Base-by-base conservation (phyloP, 495 filamentous ascomycete genomes). In the Halenospora varia region DNA sequence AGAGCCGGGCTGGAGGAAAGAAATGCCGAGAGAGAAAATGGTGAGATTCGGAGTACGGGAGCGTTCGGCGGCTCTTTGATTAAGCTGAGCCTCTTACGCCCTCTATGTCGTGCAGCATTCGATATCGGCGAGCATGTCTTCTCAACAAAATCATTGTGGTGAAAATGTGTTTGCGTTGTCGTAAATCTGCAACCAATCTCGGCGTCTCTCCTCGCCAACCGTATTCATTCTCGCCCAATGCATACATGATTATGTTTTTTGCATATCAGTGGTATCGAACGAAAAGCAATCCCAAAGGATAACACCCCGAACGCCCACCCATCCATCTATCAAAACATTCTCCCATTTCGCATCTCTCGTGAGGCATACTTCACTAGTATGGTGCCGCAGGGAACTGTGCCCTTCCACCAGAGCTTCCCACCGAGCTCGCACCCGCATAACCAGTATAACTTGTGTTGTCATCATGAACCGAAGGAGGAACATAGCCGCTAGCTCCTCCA, bases 381-480 rank as follows among this genome's bases (percentile, higher is more conserved):
- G 56, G 48, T 41, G 44, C 63, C 19, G 40, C 19, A 11, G 63
- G 63, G 51, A 66, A 66, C 13, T 63, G 60, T 2, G 59, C 44
- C 41, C 59, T 39, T 13, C 59, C 62, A 17, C 50, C 47, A 25
- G 57, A 44, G 10, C 52, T 42, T 0, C 24, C 17, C 17, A 52
- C 48, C 18, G 49, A 39, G 9, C 23, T 35, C 17, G 39, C 47
- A 10, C 60, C 60, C 13, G 41, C 51, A 51, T 66, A 66, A 6
- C 53, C 57, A 18, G 57, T 58, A 42, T 59, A 59, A 2, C 29
- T 39, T 18, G 57, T 53, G 45, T 40, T 29, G 10, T 66, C 63
- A 51, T 63, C 60, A 24, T 64, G 62, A 3, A 66, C 63, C 15
- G 22, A 17, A 8, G 63, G 63, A n/a, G 57, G 57, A n/a, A 45